Evolutionary conservation across 1,139 yeast genomes (phyloP).

Genomic region (Debaryomycetaceae sp.): DNA sequence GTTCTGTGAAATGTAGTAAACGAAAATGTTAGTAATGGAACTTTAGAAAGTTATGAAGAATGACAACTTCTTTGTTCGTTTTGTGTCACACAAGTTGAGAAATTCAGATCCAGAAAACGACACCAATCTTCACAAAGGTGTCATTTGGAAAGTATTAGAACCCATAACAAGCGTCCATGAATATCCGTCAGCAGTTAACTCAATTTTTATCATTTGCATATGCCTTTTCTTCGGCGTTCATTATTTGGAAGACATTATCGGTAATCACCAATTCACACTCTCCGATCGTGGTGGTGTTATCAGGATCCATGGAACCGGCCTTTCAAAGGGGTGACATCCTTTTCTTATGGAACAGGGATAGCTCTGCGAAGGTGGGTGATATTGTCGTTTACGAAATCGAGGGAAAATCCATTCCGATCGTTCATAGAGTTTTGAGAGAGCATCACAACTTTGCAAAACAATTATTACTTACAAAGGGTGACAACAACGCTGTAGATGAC

Average conservation of each 20-base stretch:
- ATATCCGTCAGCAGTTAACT: slow-evolving; percentile 43
- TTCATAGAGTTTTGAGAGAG: slow-evolving; percentile 88
- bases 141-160: not conserved
- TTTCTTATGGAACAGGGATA: slow-evolving; percentile 83
- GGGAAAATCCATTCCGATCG: slow-evolving; percentile 85
- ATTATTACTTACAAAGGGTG: slow-evolving; percentile 88
- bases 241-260: slow-evolving; percentile 85
- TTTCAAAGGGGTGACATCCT: slow-evolving; percentile 96
- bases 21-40: too few relatives aligned
- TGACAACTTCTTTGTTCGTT: not conserved
- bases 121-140: not conserved
- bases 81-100: not conserved
- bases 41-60: too few relatives aligned
- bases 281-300: slow-evolving; percentile 92
- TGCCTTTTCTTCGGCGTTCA: slow-evolving; percentile 83
- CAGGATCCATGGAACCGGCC: slow-evolving; percentile 99
- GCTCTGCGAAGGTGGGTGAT: slow-evolving; percentile 77
- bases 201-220: slow-evolving; percentile 70
- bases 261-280: slow-evolving; percentile 80
- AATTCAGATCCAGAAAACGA: not conserved
- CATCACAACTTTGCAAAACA: slow-evolving; percentile 63
- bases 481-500: slow-evolving; percentile 91
- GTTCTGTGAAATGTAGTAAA: too few relatives aligned
- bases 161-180: slow-evolving; percentile 23
- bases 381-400: slow-evolving; percentile 89